phyloP scores from a whole-genome alignment of 352 stramenopile genomes.

The Globisporangium polare region DNA sequence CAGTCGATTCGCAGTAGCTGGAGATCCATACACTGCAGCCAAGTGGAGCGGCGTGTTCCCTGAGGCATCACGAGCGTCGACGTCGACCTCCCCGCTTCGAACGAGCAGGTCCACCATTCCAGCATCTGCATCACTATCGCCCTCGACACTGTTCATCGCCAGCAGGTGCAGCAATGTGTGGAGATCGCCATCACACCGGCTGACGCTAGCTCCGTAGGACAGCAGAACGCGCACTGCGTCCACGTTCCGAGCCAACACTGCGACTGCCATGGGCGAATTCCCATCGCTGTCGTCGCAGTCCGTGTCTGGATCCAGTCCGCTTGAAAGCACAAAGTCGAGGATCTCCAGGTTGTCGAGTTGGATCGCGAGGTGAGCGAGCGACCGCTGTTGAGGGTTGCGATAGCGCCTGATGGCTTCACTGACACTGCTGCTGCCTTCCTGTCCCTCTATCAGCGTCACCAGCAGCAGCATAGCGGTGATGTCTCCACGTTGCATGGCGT shows the following conservation, averaged over 20 bases:
- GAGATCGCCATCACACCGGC: conserved; percentile 20
- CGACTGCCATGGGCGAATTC: conserved; percentile 12
- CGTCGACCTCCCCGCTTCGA: conserved; percentile 4
- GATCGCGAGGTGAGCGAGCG: conserved; percentile 28
- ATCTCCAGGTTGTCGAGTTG: conserved; percentile 17
- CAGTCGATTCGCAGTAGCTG: conserved; percentile 16
- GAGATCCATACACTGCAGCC: conserved; percentile 28
- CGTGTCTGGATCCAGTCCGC: background rate
- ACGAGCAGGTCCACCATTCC: conserved; percentile 2
- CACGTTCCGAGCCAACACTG: conserved; percentile 5
- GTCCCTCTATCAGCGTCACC: background rate
- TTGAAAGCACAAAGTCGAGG: conserved; percentile 14
- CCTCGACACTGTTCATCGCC: conserved; percentile 1
- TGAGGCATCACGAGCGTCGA: conserved; percentile 24
- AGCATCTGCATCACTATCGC: background rate
- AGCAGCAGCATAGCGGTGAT: background rate
- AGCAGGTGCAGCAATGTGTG: conserved; percentile 13
- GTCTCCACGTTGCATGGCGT: background rate
- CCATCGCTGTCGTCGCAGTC: conserved; percentile 13
- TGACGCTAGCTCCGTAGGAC: conserved; percentile 22
- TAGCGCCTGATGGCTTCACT: conserved; percentile 11
- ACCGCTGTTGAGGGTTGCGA: conserved; percentile 20
- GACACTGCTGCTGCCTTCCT: conserved; percentile 1
- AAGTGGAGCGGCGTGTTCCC: conserved; percentile 39
- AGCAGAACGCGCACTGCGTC: conserved; percentile 20